Percentiles rank a stretch among this genome's conserved stretches.
Evolutionary conservation across 225 moss, liverwort and hornwort genomes (phyloP).

Genomic region (Physcomitrium patens): DNA sequence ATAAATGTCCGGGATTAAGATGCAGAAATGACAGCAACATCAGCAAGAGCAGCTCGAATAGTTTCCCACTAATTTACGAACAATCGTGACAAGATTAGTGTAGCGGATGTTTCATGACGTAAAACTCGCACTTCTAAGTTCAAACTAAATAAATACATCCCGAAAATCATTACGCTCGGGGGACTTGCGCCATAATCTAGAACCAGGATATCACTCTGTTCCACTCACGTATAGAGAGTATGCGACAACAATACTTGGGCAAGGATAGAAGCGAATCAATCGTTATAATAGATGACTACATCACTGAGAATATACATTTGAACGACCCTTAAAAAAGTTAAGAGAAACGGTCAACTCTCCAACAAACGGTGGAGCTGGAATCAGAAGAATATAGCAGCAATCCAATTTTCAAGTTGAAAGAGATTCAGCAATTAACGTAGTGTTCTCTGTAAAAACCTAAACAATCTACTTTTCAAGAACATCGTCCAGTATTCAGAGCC

Average conservation of each 20-base stretch:
- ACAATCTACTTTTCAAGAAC: conserved; percentile 3
- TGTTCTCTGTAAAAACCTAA: not conserved
- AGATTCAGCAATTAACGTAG: not conserved
- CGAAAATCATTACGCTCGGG: not conserved
- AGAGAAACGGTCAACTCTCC: not conserved
- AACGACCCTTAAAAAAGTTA: not conserved
- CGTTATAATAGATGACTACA: not conserved
- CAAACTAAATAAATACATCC: not conserved
- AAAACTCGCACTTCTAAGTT: conserved; percentile 4
- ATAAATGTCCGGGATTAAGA: not conserved
- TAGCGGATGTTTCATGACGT: not conserved
- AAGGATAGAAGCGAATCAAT: not conserved
- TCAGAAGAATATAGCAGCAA: conserved; percentile 8
- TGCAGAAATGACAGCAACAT: not conserved
- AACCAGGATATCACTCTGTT: not conserved
- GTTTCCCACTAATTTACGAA: not conserved
- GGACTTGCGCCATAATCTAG: not conserved
- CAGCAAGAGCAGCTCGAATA: conserved; percentile 8
- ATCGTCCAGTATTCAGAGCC: conserved; percentile 7
- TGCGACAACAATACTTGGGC: not conserved
- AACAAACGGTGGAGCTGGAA: not conserved
- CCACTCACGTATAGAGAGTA: too few relatives aligned
- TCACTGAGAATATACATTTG: not conserved
- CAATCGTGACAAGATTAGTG: not conserved
- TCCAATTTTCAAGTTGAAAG: not conserved